Evolutionary conservation across 129 eudicot species (phyloP).

Genomic region (Deinandra increscens): DNA sequence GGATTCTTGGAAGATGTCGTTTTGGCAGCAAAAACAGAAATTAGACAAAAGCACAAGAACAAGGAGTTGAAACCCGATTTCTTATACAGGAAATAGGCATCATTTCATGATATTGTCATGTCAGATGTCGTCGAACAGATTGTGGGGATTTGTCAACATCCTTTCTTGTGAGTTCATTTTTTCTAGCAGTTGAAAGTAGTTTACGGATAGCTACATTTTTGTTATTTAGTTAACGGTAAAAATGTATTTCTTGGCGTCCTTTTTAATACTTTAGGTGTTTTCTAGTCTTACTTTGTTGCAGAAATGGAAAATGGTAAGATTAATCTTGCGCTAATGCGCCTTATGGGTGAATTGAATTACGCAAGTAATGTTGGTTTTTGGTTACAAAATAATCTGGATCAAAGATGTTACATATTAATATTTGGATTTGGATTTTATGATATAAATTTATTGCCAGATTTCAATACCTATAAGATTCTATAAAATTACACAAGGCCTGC

Average conservation of each 20-base stretch:
- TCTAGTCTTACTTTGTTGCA: background rate
- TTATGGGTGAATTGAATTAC: background rate
- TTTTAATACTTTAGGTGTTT: background rate
- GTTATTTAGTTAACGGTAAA: background rate
- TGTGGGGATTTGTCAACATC: background rate
- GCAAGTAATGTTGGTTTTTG: background rate
- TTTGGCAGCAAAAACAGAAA: slow-evolving; percentile 76
- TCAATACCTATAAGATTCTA: background rate
- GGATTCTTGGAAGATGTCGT: slow-evolving; percentile 87
- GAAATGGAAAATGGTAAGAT: background rate
- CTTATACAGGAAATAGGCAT: slow-evolving; percentile 34
- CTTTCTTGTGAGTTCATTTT: slow-evolving; percentile 21
- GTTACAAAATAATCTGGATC: background rate
- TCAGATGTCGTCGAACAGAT: background rate
- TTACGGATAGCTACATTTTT: slow-evolving; percentile 3
- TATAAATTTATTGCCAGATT: background rate
- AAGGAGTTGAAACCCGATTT: slow-evolving; percentile 48
- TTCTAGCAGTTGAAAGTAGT: slow-evolving; percentile 10
- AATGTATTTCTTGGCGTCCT: background rate
- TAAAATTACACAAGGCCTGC: background rate
- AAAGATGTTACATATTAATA: background rate
- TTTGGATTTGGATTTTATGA: background rate
- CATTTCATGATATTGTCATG: slow-evolving; percentile 1
- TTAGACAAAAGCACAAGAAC: slow-evolving; percentile 49
- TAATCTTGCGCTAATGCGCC: background rate